Conservation (phyloP, 2,329 filamentous ascomycete genomes). For the Aspergillus sp. region DNA sequence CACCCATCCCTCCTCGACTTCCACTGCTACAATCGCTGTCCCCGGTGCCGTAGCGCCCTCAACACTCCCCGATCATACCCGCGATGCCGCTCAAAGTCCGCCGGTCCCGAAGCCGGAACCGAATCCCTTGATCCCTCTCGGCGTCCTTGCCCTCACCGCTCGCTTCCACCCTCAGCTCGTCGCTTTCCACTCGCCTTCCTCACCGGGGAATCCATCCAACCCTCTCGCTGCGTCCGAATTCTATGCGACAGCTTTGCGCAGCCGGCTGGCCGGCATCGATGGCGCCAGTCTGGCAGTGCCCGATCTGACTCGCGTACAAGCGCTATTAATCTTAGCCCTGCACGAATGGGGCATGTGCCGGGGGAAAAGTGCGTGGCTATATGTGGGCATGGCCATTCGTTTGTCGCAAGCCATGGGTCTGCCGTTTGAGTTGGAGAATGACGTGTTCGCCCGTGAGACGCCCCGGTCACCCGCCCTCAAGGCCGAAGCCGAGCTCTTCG, state of each 20-base stretch:
- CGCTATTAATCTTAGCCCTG: constrained; percentile 55
- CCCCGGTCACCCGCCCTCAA: constrained; percentile 40
- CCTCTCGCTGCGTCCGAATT: constrained; percentile 54
- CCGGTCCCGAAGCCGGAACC: constrained; percentile 36
- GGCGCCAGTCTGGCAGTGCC: constrained; percentile 43
- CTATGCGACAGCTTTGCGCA: constrained; percentile 54
- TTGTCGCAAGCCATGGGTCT: constrained; percentile 48
- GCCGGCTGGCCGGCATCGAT: constrained; percentile 45
- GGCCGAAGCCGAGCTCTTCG: constrained; percentile 39
- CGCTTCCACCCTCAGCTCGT: constrained; percentile 54
- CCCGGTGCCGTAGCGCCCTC: constrained; percentile 2
- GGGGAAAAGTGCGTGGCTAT: constrained; percentile 53
- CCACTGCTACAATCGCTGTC: neutral
- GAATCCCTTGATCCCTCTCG: constrained; percentile 51
- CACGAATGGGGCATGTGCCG: constrained; percentile 59
- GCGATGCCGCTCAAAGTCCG: constrained; percentile 31
- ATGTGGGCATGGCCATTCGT: constrained; percentile 48
- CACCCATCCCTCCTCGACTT: constrained; percentile 14
- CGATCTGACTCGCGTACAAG: constrained; percentile 54
- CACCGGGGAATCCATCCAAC: constrained; percentile 44
- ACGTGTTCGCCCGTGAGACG: constrained; percentile 46
- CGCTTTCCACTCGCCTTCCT: constrained; percentile 49
- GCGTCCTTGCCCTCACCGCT: constrained; percentile 56
- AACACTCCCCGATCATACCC: constrained; percentile 9
- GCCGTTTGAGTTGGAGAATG: constrained; percentile 48